Conservation (phyloP, 1,284 basidiomycete species). For the Megacollybia platyphylla region DNA sequence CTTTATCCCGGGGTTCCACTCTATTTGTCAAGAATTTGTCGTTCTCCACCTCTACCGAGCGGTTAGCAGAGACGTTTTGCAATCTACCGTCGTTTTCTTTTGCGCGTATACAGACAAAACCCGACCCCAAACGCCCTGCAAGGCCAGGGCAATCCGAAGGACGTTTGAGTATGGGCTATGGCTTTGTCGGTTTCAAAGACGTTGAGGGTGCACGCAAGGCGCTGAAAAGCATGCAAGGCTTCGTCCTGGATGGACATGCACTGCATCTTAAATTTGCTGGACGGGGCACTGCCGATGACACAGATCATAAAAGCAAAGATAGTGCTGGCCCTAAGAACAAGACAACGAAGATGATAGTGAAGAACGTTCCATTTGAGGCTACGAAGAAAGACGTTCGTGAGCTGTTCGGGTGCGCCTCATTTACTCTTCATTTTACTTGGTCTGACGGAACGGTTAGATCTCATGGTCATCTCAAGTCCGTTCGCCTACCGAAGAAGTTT, state of each 20-base stretch:
- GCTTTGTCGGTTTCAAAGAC: slow-evolving; percentile 87
- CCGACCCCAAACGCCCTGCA: slow-evolving; percentile 63
- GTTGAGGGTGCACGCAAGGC: slow-evolving; percentile 65
- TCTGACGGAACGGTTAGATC: slow-evolving; percentile 30
- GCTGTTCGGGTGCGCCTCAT: slow-evolving; percentile 61
- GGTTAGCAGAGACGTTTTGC: slow-evolving; percentile 63
- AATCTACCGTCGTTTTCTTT: slow-evolving; percentile 77
- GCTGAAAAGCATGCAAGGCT: slow-evolving; percentile 70
- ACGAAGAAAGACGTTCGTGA: slow-evolving; percentile 87
- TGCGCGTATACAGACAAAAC: slow-evolving; percentile 86
- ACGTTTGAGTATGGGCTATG: slow-evolving; percentile 87
- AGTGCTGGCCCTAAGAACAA: slow-evolving; percentile 26
- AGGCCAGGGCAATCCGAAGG: slow-evolving; percentile 13
- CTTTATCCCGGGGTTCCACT: slow-evolving; percentile 62
- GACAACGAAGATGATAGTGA: slow-evolving; percentile 88
- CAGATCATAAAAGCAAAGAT: slow-evolving; percentile 17
- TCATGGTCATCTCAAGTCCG: slow-evolving; percentile 86
- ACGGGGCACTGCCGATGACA: slow-evolving; percentile 56
- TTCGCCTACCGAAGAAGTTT: slow-evolving; percentile 81
- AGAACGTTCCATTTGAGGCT: slow-evolving; percentile 96
- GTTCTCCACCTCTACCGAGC: slow-evolving; percentile 78
- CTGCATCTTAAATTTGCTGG: slow-evolving; percentile 83
- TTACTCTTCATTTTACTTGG: slow-evolving; percentile 2
- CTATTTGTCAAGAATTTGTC: slow-evolving; percentile 93
- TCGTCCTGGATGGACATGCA: slow-evolving; percentile 80